A percentile compares a stretch with the other conserved stretches of the same genome.
phyloP scores from a whole-genome alignment of 768 basidiomycete genomes.

The Tylopilus subfusipes region DNA sequence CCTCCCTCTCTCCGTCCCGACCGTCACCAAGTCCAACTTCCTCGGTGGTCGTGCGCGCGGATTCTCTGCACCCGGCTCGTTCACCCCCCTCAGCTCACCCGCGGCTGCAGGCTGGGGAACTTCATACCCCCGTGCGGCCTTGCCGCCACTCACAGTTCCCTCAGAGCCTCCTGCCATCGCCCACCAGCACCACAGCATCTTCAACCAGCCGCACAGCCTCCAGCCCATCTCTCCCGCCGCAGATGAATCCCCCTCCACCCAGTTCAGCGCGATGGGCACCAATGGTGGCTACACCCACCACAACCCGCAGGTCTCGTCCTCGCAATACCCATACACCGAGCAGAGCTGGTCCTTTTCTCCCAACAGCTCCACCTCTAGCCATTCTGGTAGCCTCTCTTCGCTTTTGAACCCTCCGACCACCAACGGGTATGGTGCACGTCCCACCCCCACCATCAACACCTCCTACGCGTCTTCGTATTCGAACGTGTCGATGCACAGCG shows the following conservation, averaged over 20 bases:
- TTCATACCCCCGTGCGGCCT: slow-evolving; percentile 56
- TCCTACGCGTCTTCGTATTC: slow-evolving; percentile 67
- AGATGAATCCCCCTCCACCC: slow-evolving; percentile 61
- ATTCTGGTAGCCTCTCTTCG: slow-evolving; percentile 73
- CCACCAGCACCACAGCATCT: slow-evolving; percentile 52
- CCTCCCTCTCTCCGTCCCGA: slow-evolving; percentile 62
- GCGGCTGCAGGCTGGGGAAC: slow-evolving; percentile 56
- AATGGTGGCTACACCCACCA: slow-evolving; percentile 30
- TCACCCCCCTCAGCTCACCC: slow-evolving; percentile 64
- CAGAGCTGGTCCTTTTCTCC: slow-evolving; percentile 52
- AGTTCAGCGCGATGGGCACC: slow-evolving; percentile 41
- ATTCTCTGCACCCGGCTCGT: slow-evolving; percentile 81
- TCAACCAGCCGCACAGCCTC: slow-evolving; percentile 54
- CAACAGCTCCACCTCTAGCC: slow-evolving; percentile 54
- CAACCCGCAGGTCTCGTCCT: slow-evolving; percentile 40
- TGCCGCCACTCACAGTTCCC: slow-evolving; percentile 83
- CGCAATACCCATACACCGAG: slow-evolving; percentile 63
- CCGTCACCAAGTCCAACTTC: slow-evolving; percentile 35
- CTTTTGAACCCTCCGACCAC: slow-evolving; percentile 65
- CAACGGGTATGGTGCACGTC: slow-evolving; percentile 44
- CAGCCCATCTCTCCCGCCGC: slow-evolving; percentile 67
- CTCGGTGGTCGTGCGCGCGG: slow-evolving; percentile 65
- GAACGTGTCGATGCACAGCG: slow-evolving; percentile 62
- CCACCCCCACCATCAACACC: slow-evolving; percentile 68
- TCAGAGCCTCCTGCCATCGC: slow-evolving; percentile 64